These are phyloP conservation scores for Quercus parvula DNA, from an alignment of 306 rosid genomes.

Conservation along the genomic window DNA sequence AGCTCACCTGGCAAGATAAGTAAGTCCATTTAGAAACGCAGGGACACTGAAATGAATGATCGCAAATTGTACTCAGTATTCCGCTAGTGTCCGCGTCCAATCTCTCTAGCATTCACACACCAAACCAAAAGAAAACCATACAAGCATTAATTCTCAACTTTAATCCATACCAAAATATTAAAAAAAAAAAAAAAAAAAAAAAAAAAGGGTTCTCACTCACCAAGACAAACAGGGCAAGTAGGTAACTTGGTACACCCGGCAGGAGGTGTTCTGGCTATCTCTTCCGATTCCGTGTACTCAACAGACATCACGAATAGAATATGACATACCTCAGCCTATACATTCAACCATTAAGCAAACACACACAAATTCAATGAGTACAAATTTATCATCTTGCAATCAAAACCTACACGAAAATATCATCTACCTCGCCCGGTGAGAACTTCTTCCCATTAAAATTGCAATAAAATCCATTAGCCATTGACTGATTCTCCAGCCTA, in stretches of 20 bases:
- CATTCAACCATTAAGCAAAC: conserved; percentile 1
- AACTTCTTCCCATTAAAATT: conserved; percentile 68
- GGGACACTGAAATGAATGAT: conserved; percentile 88
- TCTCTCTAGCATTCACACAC: conserved; percentile 61
- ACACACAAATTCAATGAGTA: conserved; percentile 2
- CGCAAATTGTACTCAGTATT: conserved; percentile 75
- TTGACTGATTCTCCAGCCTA: conserved; percentile 39
- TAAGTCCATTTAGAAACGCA: conserved; percentile 94
- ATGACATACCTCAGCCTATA: conserved; percentile 91
- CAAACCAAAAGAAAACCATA: conserved; percentile 12
- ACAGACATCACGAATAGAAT: conserved; percentile 65
- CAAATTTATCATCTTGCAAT: not conserved
- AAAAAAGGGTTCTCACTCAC: conserved; percentile 40
- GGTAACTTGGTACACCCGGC: conserved; percentile 75
- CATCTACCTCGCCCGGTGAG: conserved; percentile 69
- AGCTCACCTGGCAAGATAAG: conserved; percentile 81
- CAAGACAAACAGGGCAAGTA: conserved; percentile 92
- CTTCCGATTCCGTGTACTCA: conserved; percentile 76
- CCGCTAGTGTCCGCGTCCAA: conserved; percentile 84
- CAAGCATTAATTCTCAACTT: conserved; percentile 1
- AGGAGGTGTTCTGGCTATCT: conserved; percentile 77
- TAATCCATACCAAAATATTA: not conserved
- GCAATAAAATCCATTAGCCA: conserved; percentile 52
- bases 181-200: not conserved
- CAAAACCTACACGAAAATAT: not conserved